phyloP scores from a whole-genome alignment of 306 rosid species.

The Quercus gilva region DNA sequence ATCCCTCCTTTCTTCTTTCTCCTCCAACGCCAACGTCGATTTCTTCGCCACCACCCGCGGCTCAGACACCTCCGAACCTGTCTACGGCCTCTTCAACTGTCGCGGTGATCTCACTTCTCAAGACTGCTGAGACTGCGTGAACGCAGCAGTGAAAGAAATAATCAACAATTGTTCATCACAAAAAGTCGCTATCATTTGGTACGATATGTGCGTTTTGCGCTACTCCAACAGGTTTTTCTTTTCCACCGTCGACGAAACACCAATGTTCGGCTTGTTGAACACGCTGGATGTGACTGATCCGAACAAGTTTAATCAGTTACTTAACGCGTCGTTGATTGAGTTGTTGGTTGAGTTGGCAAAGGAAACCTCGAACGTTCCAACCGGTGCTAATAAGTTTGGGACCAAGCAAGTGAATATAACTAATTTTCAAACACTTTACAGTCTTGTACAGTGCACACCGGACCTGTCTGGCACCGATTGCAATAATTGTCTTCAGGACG shows the following conservation, averaged over 20 bases:
- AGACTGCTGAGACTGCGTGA: conserved; percentile 37
- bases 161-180: conserved; percentile 22
- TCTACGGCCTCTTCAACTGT: conserved; percentile 53
- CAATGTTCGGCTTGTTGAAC: background rate
- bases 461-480: conserved; percentile 13
- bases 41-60: conserved; percentile 15
- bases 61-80: background rate
- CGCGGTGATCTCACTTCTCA: conserved; percentile 39
- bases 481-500: background rate
- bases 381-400: background rate
- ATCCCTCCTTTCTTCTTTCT: conserved; percentile 35
- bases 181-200: conserved; percentile 45
- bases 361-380: background rate
- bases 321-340: background rate
- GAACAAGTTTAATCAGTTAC: background rate
- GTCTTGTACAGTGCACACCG: conserved; percentile 28
- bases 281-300: background rate
- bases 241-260: background rate
- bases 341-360: background rate
- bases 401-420: background rate
- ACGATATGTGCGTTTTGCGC: conserved; percentile 29
- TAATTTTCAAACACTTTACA: background rate
- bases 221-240: conserved; percentile 27
- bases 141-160: conserved; percentile 21
- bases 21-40: conserved; percentile 33